Evolutionary conservation across 2,329 filamentous ascomycete species (phyloP), one percentile per base, ranked within the genome.

Genomic region (Cadophora sp.): DNA sequence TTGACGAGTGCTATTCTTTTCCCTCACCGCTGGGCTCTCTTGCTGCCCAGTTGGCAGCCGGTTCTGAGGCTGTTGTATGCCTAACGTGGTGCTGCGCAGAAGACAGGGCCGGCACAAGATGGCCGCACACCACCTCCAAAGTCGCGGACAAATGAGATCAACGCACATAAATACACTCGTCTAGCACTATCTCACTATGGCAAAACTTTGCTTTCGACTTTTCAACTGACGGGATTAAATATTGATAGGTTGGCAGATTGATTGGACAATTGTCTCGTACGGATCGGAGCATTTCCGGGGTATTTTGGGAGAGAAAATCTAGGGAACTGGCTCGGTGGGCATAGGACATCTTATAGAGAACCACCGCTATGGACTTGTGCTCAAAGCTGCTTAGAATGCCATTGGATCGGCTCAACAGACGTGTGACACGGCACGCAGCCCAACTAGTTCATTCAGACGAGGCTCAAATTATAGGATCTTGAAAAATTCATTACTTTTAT

Each of bases 81-180:
- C 48, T 51, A 51, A 51, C 48, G 22, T 51, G 48, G 48, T 51
- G 22, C 22, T 56, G 48, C 48, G 27, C 22, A 51, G 29, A 27
- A 51, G 22, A 27, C 7, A 51, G 48, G 48, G 22, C 48, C 48
- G 48, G 48, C 24, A 51, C 26, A 51, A 26, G 48, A 51, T 51
- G 48, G 27, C 48, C 48, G 22, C 48, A 51, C 48, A 51, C 48
- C 48, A 51, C 22, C 48, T 27, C 48, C 22, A 51, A 51, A 51
- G 22, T 14, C 48, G 48, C 48, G 5, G 48, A 51, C 48, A 51
- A 51, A 51, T 51, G 48, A 51, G 48, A 51, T 24, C 48, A 26
- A 51, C 48, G 48, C 48, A 51, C 48, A 51, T 26, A 51, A 51
- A 51, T 51, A 51, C 48, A 51, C 48, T 51, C 48, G 48, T 51